These are phyloP conservation scores for Cucurbita pepo DNA, from an alignment of 306 rosid genomes.

Conservation along the genomic window DNA sequence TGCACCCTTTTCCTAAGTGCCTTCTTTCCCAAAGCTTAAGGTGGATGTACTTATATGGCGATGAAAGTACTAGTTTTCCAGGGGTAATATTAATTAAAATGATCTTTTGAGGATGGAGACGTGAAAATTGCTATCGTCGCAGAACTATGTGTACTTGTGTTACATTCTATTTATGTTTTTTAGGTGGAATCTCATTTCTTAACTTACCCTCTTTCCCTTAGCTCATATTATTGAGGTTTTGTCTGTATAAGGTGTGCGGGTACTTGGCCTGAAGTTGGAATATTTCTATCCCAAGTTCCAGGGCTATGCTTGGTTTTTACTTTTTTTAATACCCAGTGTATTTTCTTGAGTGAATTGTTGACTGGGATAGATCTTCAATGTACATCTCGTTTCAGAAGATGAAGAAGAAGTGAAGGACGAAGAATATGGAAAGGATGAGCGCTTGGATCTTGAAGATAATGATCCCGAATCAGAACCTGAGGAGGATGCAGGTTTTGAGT, in stretches of 20 bases:
- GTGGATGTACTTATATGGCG: neutral
- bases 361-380: conserved; percentile 19
- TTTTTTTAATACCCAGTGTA: conserved; percentile 3
- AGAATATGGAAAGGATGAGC: conserved; percentile 75
- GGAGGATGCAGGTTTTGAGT: conserved; percentile 78
- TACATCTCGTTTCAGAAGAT: conserved; percentile 49
- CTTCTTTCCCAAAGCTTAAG: neutral
- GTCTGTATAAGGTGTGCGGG: neutral
- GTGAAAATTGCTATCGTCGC: neutral
- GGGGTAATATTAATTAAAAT: neutral
- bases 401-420: conserved; percentile 74
- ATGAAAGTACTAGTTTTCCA: neutral
- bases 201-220: neutral
- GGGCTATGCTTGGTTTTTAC: conserved; percentile 2
- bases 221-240: neutral
- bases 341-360: conserved; percentile 8
- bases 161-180: neutral
- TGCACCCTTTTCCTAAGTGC: neutral
- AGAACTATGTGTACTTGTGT: too few relatives aligned
- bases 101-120: neutral
- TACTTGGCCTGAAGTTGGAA: neutral
- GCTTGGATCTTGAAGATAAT: conserved; percentile 85
- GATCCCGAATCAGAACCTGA: conserved; percentile 91
- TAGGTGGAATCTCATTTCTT: neutral
- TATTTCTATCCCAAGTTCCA: neutral